Conservation (phyloP, 768 basidiomycete genomes). For the Multifurca ochricompacta region DNA sequence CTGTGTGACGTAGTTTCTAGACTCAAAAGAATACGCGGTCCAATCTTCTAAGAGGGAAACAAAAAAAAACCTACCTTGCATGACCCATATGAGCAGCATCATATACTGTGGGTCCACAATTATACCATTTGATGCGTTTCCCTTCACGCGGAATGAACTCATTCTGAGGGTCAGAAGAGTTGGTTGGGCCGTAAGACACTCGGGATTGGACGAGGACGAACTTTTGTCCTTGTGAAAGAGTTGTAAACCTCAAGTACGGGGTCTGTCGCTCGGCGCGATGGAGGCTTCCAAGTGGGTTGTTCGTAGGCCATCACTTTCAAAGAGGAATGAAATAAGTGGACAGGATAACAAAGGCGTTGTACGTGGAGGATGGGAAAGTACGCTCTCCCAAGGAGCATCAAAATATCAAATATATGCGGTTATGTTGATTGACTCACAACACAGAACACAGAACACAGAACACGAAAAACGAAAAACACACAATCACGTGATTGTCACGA, state of each 20-base stretch:
- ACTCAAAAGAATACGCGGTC: background rate
- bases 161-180: slow-evolving; percentile 39
- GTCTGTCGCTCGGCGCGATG: slow-evolving; percentile 40
- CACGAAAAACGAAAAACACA: no score
- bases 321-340: background rate
- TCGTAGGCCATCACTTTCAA: slow-evolving; percentile 42
- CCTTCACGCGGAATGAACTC: slow-evolving; percentile 67
- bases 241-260: slow-evolving; percentile 84
- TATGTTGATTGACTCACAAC: no score
- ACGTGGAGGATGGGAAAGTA: background rate
- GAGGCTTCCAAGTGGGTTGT: slow-evolving; percentile 50
- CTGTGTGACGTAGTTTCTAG: slow-evolving; percentile 93
- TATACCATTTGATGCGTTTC: slow-evolving; percentile 92
- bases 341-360: background rate
- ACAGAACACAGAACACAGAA: no score
- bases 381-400: slow-evolving; percentile 3
- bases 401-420: background rate
- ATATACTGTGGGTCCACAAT: slow-evolving; percentile 98
- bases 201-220: slow-evolving; percentile 26
- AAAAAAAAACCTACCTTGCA: slow-evolving; percentile 59
- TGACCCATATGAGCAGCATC: slow-evolving; percentile 99
- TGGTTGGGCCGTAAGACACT: background rate
- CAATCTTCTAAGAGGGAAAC: background rate
- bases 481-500: background rate
- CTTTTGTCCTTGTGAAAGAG: slow-evolving; percentile 87